Evolutionary conservation across 805 yeast species (phyloP).

Genomic region (Tetrapisispora arboricola): DNA sequence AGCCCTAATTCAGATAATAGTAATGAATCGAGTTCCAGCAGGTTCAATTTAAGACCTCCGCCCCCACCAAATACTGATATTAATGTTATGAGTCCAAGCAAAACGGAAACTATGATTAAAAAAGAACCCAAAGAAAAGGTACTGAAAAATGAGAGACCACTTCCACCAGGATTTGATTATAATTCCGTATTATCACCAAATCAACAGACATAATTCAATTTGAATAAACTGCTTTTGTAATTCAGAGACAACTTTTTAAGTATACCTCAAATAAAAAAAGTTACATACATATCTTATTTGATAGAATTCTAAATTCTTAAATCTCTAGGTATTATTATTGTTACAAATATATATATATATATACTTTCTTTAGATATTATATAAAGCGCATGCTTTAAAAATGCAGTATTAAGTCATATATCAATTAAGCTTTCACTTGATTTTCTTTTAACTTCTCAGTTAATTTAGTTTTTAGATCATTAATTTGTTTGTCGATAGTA

Average conservation of each 20-base stretch:
- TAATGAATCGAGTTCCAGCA: not conserved
- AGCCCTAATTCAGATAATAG: not conserved
- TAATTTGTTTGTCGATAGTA: conserved; percentile 37
- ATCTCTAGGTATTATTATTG: no score
- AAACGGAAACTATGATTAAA: not conserved
- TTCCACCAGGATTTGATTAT: conserved; percentile 3
- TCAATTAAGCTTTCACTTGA: not conserved
- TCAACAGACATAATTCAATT: not conserved
- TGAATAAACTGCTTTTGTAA: no score
- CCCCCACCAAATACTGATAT: conserved; percentile 3
- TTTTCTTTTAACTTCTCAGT: conserved; percentile 16
- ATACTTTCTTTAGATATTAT: no score
- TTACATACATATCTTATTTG: no score
- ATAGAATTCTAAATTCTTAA: no score
- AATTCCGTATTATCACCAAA: not conserved
- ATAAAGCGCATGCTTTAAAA: no score
- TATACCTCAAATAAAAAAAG: no score
- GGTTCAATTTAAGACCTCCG: conserved; percentile 1
- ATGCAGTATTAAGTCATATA: no score
- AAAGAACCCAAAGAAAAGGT: not conserved
- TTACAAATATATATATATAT: not conserved
- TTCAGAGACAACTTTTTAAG: no score
- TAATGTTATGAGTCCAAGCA: no score
- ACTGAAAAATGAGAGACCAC: not conserved
- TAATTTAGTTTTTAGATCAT: conserved; percentile 32